These are phyloP conservation scores for Margaritispora aquatica DNA, from an alignment of 495 filamentous ascomycete species.

Conservation along the genomic window DNA sequence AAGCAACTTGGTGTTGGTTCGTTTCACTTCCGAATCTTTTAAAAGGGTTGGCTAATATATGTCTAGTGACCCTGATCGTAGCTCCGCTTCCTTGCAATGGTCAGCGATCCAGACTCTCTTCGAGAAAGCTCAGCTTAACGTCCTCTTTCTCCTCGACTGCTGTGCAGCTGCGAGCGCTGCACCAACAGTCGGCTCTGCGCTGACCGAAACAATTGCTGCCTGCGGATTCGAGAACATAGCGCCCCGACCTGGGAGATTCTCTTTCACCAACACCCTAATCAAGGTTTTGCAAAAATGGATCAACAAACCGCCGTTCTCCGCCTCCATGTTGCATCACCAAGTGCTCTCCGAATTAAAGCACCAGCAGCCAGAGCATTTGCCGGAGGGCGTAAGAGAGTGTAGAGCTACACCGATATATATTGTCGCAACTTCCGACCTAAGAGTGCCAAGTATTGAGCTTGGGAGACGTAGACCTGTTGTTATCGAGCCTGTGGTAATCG, in stretches of 20 bases:
- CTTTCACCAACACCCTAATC: slow-evolving; percentile 8
- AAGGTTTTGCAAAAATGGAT: slow-evolving; percentile 10
- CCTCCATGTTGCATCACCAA: slow-evolving; percentile 6
- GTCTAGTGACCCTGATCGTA: neutral
- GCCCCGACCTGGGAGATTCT: slow-evolving; percentile 4
- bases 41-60: neutral
- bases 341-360: neutral
- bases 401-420: neutral
- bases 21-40: neutral
- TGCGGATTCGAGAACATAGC: slow-evolving; percentile 9
- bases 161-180: slow-evolving; percentile 6
- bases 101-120: slow-evolving; percentile 10
- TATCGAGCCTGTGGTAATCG: neutral
- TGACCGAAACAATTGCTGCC: slow-evolving; percentile 10
- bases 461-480: neutral
- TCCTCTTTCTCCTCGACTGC: slow-evolving; percentile 8
- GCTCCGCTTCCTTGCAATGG: slow-evolving; percentile 5
- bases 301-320: neutral
- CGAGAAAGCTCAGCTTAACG: slow-evolving; percentile 5
- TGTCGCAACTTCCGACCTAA: neutral
- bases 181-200: neutral
- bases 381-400: neutral
- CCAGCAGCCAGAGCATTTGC: neutral
- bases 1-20: slow-evolving; percentile 1
- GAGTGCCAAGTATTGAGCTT: neutral